Percentiles rank a stretch among this genome's conserved stretches.
Evolutionary conservation across 2,329 filamentous ascomycete species (phyloP).

Genomic region (Ascochyta koolunga): DNA sequence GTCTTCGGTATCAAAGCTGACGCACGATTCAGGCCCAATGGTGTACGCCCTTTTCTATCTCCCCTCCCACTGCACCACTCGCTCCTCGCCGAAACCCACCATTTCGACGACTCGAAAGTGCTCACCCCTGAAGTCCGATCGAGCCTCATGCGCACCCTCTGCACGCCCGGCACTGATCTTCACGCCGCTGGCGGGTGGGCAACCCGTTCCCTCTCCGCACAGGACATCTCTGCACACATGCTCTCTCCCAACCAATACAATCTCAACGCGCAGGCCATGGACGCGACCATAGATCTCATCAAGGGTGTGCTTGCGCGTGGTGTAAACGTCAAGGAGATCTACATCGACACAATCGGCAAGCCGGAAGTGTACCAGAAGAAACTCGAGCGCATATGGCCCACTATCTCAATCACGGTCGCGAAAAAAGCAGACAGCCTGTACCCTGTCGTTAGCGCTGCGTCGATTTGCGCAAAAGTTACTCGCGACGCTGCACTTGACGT

Average conservation of each 20-base stretch:
- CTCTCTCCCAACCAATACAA: slow-evolving; percentile 75
- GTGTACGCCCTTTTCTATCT: slow-evolving; percentile 75
- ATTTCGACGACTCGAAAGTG: slow-evolving; percentile 95
- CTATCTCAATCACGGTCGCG: slow-evolving; percentile 57
- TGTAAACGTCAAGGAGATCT: slow-evolving; percentile 86
- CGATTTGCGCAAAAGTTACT: slow-evolving; percentile 95
- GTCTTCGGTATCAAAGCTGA: slow-evolving; percentile 15
- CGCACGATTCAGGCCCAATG: slow-evolving; percentile 64
- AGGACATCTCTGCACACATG: slow-evolving; percentile 82
- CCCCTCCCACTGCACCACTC: slow-evolving; percentile 68
- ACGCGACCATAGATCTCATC: slow-evolving; percentile 85
- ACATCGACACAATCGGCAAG: slow-evolving; percentile 91
- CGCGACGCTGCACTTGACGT: slow-evolving; percentile 87
- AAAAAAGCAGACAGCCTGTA: slow-evolving; percentile 90
- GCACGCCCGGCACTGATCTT: slow-evolving; percentile 66
- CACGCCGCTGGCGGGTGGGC: slow-evolving; percentile 80
- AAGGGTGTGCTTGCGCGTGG: slow-evolving; percentile 74
- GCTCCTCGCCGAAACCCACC: slow-evolving; percentile 77
- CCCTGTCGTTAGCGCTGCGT: slow-evolving; percentile 90
- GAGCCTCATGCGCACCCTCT: slow-evolving; percentile 72
- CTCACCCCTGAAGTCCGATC: slow-evolving; percentile 81
- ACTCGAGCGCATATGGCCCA: slow-evolving; percentile 83
- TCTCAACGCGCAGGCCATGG: slow-evolving; percentile 93
- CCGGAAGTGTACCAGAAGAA: slow-evolving; percentile 84
- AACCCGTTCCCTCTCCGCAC: slow-evolving; percentile 77